Conservation (phyloP, 495 filamentous ascomycete genomes). For the Lasiosphaeria miniovina region DNA sequence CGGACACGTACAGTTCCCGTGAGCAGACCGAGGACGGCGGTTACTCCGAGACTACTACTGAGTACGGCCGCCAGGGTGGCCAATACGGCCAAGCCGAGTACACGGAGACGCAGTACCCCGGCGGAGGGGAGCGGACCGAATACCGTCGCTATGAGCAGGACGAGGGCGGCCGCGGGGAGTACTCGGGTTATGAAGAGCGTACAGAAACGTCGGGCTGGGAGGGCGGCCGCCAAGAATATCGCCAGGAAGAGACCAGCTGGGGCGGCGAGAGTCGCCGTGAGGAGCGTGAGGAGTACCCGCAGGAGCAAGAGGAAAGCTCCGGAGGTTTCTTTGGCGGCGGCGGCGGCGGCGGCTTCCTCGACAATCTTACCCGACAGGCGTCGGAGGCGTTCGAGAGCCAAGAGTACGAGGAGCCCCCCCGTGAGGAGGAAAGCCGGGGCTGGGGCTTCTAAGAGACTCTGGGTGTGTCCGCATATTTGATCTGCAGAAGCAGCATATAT, state of each 20-base stretch:
- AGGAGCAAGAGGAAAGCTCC: constrained; percentile 11
- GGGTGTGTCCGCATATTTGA: not conserved
- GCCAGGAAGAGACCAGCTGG: constrained; percentile 24
- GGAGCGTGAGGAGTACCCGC: constrained; percentile 7
- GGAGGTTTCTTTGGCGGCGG: constrained; percentile 14
- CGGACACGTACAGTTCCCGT: constrained; percentile 38
- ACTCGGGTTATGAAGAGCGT: constrained; percentile 33
- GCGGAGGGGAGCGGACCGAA: constrained; percentile 40
- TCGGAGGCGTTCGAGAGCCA: not conserved
- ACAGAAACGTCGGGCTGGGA: constrained; percentile 25
- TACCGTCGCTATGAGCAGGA: constrained; percentile 44
- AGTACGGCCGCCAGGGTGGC: constrained; percentile 44
- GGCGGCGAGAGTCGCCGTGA: constrained; percentile 8
- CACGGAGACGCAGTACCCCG: constrained; percentile 39
- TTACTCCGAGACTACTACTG: constrained; percentile 40
- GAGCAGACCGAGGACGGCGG: constrained; percentile 38
- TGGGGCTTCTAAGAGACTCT: not conserved
- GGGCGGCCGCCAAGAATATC: constrained; percentile 17
- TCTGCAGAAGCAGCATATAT: too few species aligned
- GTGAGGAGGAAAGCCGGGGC: constrained; percentile 1
- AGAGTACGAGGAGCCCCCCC: not conserved
- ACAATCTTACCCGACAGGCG: not conserved
- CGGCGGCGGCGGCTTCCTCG: constrained; percentile 1
- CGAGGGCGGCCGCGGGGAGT: constrained; percentile 13
- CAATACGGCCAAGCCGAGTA: constrained; percentile 49